phyloP scores from a whole-genome alignment of 768 basidiomycete species.

The Leccinum variicolor region DNA sequence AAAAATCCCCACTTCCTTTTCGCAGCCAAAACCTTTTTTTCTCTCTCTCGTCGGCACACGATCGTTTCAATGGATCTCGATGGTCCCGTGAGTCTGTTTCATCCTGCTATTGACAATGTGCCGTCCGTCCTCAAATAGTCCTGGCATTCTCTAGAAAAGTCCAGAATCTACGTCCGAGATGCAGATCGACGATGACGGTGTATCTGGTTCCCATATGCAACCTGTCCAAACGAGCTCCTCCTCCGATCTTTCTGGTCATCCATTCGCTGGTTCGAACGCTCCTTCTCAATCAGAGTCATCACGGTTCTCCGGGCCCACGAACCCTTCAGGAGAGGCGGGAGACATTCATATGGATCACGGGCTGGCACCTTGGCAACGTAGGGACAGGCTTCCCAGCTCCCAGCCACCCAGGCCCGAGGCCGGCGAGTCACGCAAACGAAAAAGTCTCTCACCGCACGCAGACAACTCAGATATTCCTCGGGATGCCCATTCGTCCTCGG shows the following conservation, averaged over 20 bases:
- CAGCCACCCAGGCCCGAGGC: background rate
- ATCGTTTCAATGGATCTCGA: conserved; percentile 12
- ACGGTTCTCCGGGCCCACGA: background rate
- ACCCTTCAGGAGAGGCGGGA: background rate
- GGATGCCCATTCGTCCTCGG: background rate
- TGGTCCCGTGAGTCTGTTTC: conserved; percentile 12
- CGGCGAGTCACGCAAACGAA: conserved; percentile 18
- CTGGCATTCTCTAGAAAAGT: conserved; percentile 4
- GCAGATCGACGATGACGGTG: conserved; percentile 10
- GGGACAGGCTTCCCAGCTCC: background rate
- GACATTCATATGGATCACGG: background rate
- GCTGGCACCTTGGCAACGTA: background rate
- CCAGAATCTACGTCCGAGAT: conserved; percentile 3
- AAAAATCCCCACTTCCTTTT: background rate
- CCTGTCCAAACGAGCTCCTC: background rate
- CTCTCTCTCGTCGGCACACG: background rate
- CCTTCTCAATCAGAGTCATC: background rate
- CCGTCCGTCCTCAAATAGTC: background rate
- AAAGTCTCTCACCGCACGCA: background rate
- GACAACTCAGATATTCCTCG: background rate
- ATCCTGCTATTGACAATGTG: background rate
- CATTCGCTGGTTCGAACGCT: background rate
- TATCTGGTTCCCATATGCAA: background rate
- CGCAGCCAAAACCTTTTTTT: background rate
- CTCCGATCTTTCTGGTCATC: background rate